phyloP scores from a whole-genome alignment of 768 basidiomycete species.

The Termitomyces sp. region DNA sequence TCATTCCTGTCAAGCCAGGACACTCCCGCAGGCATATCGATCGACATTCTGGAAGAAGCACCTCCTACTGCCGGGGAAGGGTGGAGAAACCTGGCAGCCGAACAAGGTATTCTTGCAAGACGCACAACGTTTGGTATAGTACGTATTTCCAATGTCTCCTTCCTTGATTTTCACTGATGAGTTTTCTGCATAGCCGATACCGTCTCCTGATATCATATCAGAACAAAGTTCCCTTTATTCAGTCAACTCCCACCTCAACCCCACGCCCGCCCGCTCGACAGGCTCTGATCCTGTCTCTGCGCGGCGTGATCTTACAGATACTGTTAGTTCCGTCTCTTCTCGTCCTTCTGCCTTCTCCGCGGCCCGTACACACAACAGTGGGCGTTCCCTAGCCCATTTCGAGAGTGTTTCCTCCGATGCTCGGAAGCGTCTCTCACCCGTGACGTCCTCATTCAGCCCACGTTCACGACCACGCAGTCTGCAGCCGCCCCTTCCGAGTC shows the following conservation, averaged over 20 bases:
- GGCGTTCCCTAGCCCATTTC: slow-evolving; percentile 38
- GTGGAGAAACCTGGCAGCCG: slow-evolving; percentile 53
- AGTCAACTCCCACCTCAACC: slow-evolving; percentile 49
- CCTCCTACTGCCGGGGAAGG: slow-evolving; percentile 57
- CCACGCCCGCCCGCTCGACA: slow-evolving; percentile 38
- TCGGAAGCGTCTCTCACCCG: slow-evolving; percentile 39
- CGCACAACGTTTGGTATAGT: slow-evolving; percentile 58
- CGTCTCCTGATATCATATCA: slow-evolving; percentile 36
- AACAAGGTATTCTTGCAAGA: slow-evolving; percentile 18
- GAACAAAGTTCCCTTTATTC: slow-evolving; percentile 66
- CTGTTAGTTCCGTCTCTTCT: slow-evolving; percentile 50
- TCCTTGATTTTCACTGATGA: slow-evolving; percentile 12
- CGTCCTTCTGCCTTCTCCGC: slow-evolving; percentile 43
- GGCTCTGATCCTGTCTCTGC: slow-evolving; percentile 47
- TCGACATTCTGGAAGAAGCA: slow-evolving; percentile 64
- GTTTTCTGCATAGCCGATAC: slow-evolving; percentile 32
- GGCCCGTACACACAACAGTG: slow-evolving; percentile 26
- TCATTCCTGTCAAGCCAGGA: slow-evolving; percentile 17
- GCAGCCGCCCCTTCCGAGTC: slow-evolving; percentile 5
- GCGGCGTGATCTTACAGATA: slow-evolving; percentile 33
- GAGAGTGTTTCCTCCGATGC: slow-evolving; percentile 52
- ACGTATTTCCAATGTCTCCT: slow-evolving; percentile 21
- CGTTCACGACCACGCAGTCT: slow-evolving; percentile 11
- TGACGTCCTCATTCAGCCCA: slow-evolving; percentile 44
- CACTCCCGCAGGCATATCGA: slow-evolving; percentile 29